phyloP scores from a whole-genome alignment of 768 basidiomycete species.

The Pleurotus eryngii region DNA sequence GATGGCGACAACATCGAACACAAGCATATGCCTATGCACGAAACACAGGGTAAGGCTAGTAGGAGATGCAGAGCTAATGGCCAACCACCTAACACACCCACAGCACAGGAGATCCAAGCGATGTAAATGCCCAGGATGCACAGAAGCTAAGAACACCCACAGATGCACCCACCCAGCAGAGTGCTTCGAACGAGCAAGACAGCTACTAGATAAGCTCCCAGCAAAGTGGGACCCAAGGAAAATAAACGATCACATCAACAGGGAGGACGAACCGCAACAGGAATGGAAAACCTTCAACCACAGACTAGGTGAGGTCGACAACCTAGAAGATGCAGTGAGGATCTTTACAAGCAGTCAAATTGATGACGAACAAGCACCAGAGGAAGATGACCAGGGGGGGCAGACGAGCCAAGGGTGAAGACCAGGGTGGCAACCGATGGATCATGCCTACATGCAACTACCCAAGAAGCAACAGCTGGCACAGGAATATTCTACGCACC shows the following conservation, averaged over 20 bases:
- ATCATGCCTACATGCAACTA: background rate
- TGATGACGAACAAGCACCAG: background rate
- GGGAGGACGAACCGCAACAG: background rate
- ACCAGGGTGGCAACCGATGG: background rate
- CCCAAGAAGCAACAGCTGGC: background rate
- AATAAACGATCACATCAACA: background rate
- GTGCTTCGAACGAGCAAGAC: background rate
- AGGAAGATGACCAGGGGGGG: no score
- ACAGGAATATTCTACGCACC: background rate
- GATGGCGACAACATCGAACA: no score
- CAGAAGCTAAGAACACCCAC: background rate
- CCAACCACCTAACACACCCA: no score
- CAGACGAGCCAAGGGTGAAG: background rate
- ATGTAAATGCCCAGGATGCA: background rate
- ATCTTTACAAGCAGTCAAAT: background rate
- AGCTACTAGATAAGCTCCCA: background rate
- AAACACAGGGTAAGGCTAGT: no score
- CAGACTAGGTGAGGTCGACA: no score
- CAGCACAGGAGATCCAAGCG: no score
- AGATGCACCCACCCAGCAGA: background rate
- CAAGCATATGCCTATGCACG: background rate
- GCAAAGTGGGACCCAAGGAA: conserved; percentile 1
- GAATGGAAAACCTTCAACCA: background rate
- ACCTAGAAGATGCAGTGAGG: background rate
- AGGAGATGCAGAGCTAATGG: no score